These are phyloP conservation scores for Herpetospermum pedunculosum DNA, from an alignment of 306 rosid genomes.

Conservation along the genomic window DNA sequence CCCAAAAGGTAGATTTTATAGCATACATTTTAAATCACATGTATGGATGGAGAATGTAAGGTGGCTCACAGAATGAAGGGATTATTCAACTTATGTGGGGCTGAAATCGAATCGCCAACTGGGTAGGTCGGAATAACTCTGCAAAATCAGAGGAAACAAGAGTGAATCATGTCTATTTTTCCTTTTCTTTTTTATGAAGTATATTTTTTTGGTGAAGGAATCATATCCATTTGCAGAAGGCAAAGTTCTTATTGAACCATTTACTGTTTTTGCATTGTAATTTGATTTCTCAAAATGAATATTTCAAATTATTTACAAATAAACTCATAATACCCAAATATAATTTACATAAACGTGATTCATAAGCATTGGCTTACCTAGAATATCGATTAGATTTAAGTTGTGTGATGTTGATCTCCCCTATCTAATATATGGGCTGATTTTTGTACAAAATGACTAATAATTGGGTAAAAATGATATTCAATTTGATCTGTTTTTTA, in stretches of 20 bases:
- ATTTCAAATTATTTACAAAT: not conserved
- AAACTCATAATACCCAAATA: not conserved
- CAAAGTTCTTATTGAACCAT: not conserved
- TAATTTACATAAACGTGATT: not conserved
- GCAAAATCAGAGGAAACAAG: not conserved
- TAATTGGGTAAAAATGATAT: not conserved
- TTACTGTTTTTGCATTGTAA: no score
- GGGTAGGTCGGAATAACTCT: not conserved
- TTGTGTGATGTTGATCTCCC: not conserved
- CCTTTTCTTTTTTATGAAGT: no score
- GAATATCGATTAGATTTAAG: not conserved
- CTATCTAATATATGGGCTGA: not conserved
- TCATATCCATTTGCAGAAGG: not conserved
- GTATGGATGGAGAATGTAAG: not conserved
- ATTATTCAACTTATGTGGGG: not conserved
- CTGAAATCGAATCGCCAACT: not conserved
- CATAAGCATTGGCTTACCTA: not conserved
- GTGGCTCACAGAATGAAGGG: constrained; percentile 4
- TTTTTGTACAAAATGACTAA: not conserved
- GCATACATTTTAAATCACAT: not conserved
- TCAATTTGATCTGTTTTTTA: not conserved
- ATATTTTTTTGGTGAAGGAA: no score
- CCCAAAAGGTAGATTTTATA: not conserved
- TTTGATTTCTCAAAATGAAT: not conserved
- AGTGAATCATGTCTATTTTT: not conserved